Evolutionary conservation across 306 rosid genomes (phyloP), one percentile per base, ranked within the genome.

Genomic region (Quercus dentata): DNA sequence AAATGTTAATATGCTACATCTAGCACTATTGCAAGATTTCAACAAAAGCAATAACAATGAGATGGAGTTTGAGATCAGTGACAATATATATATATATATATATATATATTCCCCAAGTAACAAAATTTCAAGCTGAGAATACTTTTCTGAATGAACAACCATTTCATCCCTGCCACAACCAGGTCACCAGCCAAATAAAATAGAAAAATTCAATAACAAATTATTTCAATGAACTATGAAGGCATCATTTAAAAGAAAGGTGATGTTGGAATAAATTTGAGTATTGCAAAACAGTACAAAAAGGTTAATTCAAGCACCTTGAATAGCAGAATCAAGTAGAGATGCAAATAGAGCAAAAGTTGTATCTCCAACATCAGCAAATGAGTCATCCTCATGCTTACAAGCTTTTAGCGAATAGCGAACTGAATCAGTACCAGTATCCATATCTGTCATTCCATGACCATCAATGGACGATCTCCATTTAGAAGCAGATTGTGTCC

Each of bases 281-380:
- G 49, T 25, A 30, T 28, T 25, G 28, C 80, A 65, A 12, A 33
- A 68, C 25, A 18, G 41, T 28, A 79, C 55, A 79, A 76, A 73
- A 70, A 27, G 75, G 59, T 76, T 75, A 69, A 46, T 74, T 74
- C 71, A 58, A 72, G 73, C 86, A 95, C 99, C 99, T 91, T 88
- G 92, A 84, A 91, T 79, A 80, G 93, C 84, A 41, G 97, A 89
- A 87, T 95, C 99, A 71, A 95, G 90, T 65, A 93, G 86, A 46
- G 93, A 93, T 4, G 98, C 99, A 81, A 89, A 95, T 31, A 83
- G 71, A 69, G 88, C 55, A 78, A 89, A 91, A 20, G 97, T 85
- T 18, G 90, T 82, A 38, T 95, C 98, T 19, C 86, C 93, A 68
- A 90, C 87, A 77, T 88, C 97, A 46, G 83, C 88, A 78, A 93